These are phyloP conservation scores for Sugiyamaella chiloensis DNA, from an alignment of 805 yeast species.

Conservation along the genomic window DNA sequence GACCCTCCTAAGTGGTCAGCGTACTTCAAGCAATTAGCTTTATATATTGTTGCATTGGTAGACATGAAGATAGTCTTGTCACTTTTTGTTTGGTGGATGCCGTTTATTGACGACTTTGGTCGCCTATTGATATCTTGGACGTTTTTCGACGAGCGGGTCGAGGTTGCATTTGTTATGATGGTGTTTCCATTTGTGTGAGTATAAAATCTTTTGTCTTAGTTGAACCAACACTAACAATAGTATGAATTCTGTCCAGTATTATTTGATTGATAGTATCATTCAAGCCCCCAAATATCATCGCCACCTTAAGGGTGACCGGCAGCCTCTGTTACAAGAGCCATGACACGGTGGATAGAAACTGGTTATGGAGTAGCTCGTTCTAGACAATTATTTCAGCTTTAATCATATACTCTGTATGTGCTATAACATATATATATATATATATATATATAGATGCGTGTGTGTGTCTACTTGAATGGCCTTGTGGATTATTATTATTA, in stretches of 20 bases:
- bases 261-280: conserved; percentile 57
- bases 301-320: neutral
- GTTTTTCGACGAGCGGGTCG: conserved; percentile 72
- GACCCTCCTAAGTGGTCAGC: conserved; percentile 59
- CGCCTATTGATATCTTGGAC: conserved; percentile 81
- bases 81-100: conserved; percentile 56
- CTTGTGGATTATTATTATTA: too few relatives aligned
- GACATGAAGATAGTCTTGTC: conserved; percentile 62
- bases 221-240: conserved; percentile 12
- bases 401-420: neutral
- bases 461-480: neutral
- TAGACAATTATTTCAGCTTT: too few relatives aligned
- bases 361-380: too few relatives aligned
- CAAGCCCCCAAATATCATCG: conserved; percentile 37
- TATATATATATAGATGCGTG: neutral
- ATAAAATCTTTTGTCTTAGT: neutral
- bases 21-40: conserved; percentile 64
- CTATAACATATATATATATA: neutral
- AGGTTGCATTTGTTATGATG: conserved; percentile 83
- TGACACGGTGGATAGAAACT: neutral
- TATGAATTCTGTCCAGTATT: conserved; percentile 49
- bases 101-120: conserved; percentile 66
- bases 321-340: neutral
- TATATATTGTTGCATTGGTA: conserved; percentile 63
- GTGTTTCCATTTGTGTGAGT: conserved; percentile 37